Conservation (phyloP, 2,329 filamentous ascomycete genomes). For the Aureobasidium sp. region DNA sequence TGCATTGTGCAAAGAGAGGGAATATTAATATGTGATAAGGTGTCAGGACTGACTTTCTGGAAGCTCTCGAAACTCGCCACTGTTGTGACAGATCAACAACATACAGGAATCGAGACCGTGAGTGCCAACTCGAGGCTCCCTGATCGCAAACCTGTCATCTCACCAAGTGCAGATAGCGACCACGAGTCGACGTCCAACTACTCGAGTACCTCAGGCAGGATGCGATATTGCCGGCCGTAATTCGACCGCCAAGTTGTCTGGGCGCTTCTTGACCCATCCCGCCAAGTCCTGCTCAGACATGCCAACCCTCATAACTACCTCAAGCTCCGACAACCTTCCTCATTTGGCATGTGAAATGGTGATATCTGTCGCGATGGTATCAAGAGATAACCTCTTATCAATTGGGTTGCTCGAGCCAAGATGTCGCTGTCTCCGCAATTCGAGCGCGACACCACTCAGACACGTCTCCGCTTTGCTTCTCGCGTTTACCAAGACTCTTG, state of each 20-base stretch:
- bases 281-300: not conserved
- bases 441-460: not conserved
- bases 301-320: not conserved
- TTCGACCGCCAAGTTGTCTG: not conserved
- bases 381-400: not conserved
- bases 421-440: not conserved
- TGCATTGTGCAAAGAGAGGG: too few species aligned
- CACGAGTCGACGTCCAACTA: not conserved
- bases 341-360: not conserved
- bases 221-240: not conserved
- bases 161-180: too few species aligned
- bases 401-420: not conserved
- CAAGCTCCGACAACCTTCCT: slow-evolving; percentile 3
- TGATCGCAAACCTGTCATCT: not conserved
- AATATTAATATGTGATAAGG: too few species aligned
- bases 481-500: slow-evolving; percentile 1
- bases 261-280: not conserved
- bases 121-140: too few species aligned
- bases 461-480: slow-evolving; percentile 7
- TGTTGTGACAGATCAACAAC: too few species aligned
- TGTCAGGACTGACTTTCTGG: too few species aligned
- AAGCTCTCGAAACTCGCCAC: too few species aligned
- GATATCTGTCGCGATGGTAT: not conserved
- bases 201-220: not conserved
- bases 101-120: too few species aligned